Conservation (phyloP, 2,329 filamentous ascomycete species). For the Daldinia sp. region DNA sequence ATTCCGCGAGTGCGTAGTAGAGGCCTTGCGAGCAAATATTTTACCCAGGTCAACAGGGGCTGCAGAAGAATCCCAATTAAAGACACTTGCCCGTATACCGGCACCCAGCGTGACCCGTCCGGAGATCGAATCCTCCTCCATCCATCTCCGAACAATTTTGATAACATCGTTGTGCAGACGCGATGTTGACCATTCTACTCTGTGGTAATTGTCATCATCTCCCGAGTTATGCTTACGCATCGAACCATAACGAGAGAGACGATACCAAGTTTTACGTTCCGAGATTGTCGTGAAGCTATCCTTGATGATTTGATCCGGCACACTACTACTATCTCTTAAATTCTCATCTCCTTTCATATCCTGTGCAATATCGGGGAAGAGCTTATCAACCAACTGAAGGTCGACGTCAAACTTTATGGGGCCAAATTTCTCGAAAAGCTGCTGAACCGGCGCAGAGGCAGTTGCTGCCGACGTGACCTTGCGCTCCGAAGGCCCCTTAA, state of each 20-base stretch:
- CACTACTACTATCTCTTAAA: constrained; percentile 43
- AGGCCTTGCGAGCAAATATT: constrained; percentile 56
- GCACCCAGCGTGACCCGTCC: constrained; percentile 63
- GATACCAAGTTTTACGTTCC: constrained; percentile 74
- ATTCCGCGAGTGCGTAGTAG: constrained; percentile 47
- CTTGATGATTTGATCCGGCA: constrained; percentile 61
- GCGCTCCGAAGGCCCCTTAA: constrained; percentile 4
- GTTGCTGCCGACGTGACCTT: constrained; percentile 1
- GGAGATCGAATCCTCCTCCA: constrained; percentile 72
- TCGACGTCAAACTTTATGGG: constrained; percentile 45
- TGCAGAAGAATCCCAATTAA: constrained; percentile 71
- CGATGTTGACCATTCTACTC: constrained; percentile 69
- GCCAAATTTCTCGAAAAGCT: constrained; percentile 50
- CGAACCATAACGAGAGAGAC: constrained; percentile 70
- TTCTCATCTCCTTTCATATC: constrained; percentile 15
- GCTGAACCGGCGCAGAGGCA: constrained; percentile 31
- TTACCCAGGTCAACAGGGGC: constrained; percentile 63
- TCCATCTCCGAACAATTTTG: constrained; percentile 72
- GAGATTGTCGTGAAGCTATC: constrained; percentile 67
- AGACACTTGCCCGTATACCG: constrained; percentile 61
- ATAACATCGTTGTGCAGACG: constrained; percentile 65
- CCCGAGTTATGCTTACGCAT: constrained; percentile 67
- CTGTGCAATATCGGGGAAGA: constrained; percentile 51
- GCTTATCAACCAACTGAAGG: constrained; percentile 44
- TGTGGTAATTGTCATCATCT: constrained; percentile 70